Evolutionary conservation across 2,329 filamentous ascomycete genomes (phyloP).

Genomic region (Coniochaeta pulveracea): DNA sequence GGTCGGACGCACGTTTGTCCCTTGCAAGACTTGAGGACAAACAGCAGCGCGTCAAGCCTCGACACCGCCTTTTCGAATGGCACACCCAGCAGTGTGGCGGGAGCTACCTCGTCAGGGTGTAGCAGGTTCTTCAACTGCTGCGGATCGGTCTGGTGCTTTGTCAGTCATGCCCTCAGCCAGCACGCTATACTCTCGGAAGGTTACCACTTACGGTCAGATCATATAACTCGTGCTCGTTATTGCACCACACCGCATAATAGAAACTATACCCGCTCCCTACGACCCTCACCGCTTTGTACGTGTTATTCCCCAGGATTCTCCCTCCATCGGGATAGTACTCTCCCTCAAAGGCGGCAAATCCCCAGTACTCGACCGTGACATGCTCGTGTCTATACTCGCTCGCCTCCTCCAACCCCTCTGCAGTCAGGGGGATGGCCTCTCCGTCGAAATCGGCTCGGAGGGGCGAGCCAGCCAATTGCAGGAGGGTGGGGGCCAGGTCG

Average conservation of each 20-base stretch:
- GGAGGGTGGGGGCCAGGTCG: constrained; percentile 50
- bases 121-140: constrained; percentile 36
- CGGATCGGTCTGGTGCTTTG: constrained; percentile 32
- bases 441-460: constrained; percentile 44
- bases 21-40: constrained; percentile 51
- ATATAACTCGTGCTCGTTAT: constrained; percentile 51
- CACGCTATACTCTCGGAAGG: no score
- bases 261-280: constrained; percentile 39
- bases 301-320: constrained; percentile 14
- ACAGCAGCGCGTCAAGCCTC: constrained; percentile 45
- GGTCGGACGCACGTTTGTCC: constrained; percentile 39
- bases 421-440: constrained; percentile 31
- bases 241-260: constrained; percentile 56
- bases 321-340: constrained; percentile 9
- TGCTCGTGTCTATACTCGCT: constrained; percentile 32
- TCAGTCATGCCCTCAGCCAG: background rate
- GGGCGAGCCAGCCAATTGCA: constrained; percentile 30
- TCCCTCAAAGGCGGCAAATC: constrained; percentile 26
- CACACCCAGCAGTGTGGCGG: constrained; percentile 18
- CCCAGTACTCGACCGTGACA: constrained; percentile 48
- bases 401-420: constrained; percentile 12
- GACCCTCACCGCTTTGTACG: constrained; percentile 43
- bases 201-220: constrained; percentile 28
- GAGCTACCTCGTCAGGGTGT: constrained; percentile 7
- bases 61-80: constrained; percentile 27